Evolutionary conservation across 345 rosid genomes (phyloP).

Genomic region (Camelina hispida): DNA sequence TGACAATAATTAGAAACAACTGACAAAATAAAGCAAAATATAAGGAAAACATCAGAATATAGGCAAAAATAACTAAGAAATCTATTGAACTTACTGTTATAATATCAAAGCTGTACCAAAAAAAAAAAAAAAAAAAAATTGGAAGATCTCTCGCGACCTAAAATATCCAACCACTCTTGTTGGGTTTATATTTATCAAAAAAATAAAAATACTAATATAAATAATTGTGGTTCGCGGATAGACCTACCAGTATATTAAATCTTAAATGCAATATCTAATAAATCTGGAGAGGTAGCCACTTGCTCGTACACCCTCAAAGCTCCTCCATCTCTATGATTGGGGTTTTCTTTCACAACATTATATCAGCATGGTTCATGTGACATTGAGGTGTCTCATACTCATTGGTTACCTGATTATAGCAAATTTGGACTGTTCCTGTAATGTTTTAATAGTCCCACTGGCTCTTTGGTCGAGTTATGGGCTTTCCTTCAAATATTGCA

Average conservation of each 20-base stretch:
- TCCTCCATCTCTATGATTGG: slow-evolving; percentile 44
- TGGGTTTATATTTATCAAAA: slow-evolving; percentile 18
- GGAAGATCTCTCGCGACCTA: not conserved
- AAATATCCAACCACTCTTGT: slow-evolving; percentile 35
- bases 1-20: too few relatives aligned
- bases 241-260: slow-evolving; percentile 42
- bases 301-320: slow-evolving; percentile 40
- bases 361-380: slow-evolving; percentile 32
- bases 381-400: slow-evolving; percentile 18
- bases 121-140: not conserved
- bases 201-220: not conserved
- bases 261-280: slow-evolving; percentile 39
- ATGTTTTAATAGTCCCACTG: slow-evolving; percentile 34
- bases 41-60: not conserved
- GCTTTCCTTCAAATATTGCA: slow-evolving; percentile 41
- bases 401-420: slow-evolving; percentile 39
- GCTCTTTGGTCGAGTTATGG: slow-evolving; percentile 47
- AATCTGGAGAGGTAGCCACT: slow-evolving; percentile 37
- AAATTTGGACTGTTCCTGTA: slow-evolving; percentile 40
- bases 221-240: slow-evolving; percentile 41
- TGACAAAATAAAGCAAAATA: too few relatives aligned
- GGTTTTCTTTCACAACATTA: slow-evolving; percentile 31
- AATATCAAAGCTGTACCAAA: not conserved
- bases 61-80: too few relatives aligned
- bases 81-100: not conserved